Evolutionary conservation across 768 basidiomycete species (phyloP).

Genomic region (Tulasnella sp.): DNA sequence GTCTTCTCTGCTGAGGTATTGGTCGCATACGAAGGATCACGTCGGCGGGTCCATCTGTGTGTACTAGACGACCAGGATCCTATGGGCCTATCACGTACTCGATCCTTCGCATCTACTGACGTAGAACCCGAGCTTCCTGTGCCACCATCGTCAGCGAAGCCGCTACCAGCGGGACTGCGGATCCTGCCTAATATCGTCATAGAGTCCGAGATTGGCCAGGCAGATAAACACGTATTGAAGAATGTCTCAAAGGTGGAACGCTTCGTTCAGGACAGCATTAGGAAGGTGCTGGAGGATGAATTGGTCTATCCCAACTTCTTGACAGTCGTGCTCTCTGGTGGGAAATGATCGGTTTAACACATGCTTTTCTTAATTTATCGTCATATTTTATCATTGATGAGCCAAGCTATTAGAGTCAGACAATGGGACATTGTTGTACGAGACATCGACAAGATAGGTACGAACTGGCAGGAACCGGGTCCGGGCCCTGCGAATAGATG

Average conservation of each 20-base stretch:
- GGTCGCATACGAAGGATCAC: constrained; percentile 81
- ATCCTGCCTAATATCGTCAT: constrained; percentile 80
- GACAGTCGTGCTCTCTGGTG: constrained; percentile 33
- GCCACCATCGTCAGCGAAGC: constrained; percentile 42
- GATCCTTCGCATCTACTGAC: constrained; percentile 41
- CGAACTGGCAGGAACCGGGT: too few relatives aligned
- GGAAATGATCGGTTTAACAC: too few relatives aligned
- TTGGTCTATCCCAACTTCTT: constrained; percentile 95
- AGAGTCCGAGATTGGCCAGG: constrained; percentile 93
- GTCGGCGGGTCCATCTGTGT: constrained; percentile 73
- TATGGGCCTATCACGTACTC: constrained; percentile 20
- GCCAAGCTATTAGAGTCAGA: too few relatives aligned
- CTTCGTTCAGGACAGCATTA: constrained; percentile 90
- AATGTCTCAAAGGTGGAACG: constrained; percentile 92
- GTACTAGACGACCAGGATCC: constrained; percentile 82
- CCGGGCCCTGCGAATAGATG: too few relatives aligned
- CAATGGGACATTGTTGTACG: too few relatives aligned
- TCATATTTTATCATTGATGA: too few relatives aligned
- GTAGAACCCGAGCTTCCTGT: constrained; percentile 43
- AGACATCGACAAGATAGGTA: too few relatives aligned
- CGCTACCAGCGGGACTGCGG: constrained; percentile 67
- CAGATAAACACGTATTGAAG: constrained; percentile 89
- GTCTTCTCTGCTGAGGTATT: constrained; percentile 79
- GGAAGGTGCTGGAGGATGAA: constrained; percentile 92
- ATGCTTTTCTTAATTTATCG: too few relatives aligned